A percentile compares a stretch with the other conserved stretches of the same genome.
Conservation (phyloP, 2,329 filamentous ascomycete species). For the Colletotrichum sp. region DNA sequence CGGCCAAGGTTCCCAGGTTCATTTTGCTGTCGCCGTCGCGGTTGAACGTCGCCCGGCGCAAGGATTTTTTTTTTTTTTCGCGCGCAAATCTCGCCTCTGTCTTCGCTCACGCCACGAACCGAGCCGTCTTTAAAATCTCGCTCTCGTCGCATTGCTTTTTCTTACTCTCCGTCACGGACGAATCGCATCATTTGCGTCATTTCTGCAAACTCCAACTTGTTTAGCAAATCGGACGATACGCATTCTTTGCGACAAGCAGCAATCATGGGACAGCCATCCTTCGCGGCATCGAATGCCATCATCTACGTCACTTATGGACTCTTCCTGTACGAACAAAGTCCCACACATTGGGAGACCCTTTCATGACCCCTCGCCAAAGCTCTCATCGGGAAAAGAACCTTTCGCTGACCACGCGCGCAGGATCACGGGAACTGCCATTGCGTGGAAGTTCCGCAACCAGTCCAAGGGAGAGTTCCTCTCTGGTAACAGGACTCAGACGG, state of each 20-base stretch:
- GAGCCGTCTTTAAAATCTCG: background rate
- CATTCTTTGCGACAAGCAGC: background rate
- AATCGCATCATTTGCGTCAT: background rate
- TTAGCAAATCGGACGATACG: background rate
- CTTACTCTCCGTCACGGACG: background rate
- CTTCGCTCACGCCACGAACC: constrained; percentile 3
- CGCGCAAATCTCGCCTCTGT: constrained; percentile 11
- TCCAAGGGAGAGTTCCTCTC: constrained; percentile 74
- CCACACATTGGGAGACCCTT: background rate
- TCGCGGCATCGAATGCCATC: constrained; percentile 79
- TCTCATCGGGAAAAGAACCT: background rate
- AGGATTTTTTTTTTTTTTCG: background rate
- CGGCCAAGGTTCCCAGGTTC: background rate
- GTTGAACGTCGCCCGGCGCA: background rate
- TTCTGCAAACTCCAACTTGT: background rate
- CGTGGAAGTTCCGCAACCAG: constrained; percentile 66
- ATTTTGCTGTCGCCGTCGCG: background rate
- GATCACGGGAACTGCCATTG: constrained; percentile 64
- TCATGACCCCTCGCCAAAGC: background rate
- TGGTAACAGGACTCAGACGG: constrained; percentile 82
- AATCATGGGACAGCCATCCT: constrained; percentile 77
- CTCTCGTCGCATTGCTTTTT: background rate
- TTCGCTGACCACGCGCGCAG: constrained; percentile 42
- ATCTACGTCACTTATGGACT: constrained; percentile 80
- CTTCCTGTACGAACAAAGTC: constrained; percentile 68